Conservation (phyloP, 2,329 filamentous ascomycete species). For the Stagonosporopsis tanaceti region DNA sequence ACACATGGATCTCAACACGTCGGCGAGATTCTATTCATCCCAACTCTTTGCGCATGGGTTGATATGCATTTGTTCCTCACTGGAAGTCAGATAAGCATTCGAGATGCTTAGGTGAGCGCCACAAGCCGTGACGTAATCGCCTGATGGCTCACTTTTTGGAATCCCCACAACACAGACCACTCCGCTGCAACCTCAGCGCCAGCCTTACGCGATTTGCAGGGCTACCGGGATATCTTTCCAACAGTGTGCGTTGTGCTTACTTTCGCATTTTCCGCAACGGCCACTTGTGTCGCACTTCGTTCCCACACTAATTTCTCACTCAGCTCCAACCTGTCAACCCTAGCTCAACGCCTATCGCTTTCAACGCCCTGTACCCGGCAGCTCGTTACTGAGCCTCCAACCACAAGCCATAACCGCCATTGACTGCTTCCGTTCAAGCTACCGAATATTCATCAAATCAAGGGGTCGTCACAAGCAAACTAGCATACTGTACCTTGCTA, state of each 20-base stretch:
- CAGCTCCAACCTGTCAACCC: slow-evolving; percentile 3
- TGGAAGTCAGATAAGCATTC: not conserved
- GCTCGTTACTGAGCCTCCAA: slow-evolving; percentile 7
- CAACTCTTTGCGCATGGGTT: not conserved
- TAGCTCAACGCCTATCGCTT: slow-evolving; percentile 10
- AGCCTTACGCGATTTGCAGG: slow-evolving; percentile 11
- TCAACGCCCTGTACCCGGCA: slow-evolving; percentile 9
- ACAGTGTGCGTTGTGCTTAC: slow-evolving; percentile 2
- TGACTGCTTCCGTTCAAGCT: slow-evolving; percentile 9
- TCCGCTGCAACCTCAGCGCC: slow-evolving; percentile 8
- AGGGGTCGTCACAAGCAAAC: not conserved
- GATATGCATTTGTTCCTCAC: not conserved
- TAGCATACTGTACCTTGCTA: slow-evolving; percentile 1
- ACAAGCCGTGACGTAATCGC: slow-evolving; percentile 8
- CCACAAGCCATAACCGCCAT: slow-evolving; percentile 13
- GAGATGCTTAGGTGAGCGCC: slow-evolving; percentile 9
- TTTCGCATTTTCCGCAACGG: slow-evolving; percentile 4
- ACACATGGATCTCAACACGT: no score
- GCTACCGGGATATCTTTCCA: not conserved
- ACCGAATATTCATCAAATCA: slow-evolving; percentile 1
- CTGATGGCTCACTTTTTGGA: not conserved
- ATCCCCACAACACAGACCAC: not conserved
- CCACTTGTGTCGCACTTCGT: not conserved
- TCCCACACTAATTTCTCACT: slow-evolving; percentile 17
- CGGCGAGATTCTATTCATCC: not conserved